phyloP scores from a whole-genome alignment of 139 green algal genomes.

The Micromonas commoda region DNA sequence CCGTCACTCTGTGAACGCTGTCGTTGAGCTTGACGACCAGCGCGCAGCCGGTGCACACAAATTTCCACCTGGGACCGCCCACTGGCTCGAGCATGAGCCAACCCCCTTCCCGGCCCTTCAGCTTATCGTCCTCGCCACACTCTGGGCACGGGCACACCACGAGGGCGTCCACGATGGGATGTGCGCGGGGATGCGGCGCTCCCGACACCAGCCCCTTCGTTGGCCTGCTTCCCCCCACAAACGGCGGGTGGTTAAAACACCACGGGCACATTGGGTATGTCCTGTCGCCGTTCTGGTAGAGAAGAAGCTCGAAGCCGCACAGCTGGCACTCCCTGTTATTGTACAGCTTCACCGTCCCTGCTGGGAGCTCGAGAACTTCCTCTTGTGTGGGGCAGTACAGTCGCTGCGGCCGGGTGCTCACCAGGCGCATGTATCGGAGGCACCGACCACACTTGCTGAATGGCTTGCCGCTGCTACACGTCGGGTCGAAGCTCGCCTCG shows the following conservation, averaged over 20 bases:
- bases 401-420: conserved; percentile 59
- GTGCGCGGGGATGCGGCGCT: conserved; percentile 33
- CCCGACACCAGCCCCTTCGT: background rate
- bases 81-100: conserved; percentile 76
- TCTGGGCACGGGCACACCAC: conserved; percentile 69
- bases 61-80: conserved; percentile 58
- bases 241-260: conserved; percentile 83
- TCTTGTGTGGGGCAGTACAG: conserved; percentile 85
- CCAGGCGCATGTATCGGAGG: conserved; percentile 74
- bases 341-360: conserved; percentile 59
- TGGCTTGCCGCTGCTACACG: conserved; percentile 56
- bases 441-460: conserved; percentile 77
- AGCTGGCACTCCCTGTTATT: conserved; percentile 72
- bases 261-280: conserved; percentile 76
- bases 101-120: too few species aligned
- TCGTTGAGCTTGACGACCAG: conserved; percentile 74
- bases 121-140: conserved; percentile 63
- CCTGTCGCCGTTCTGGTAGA: conserved; percentile 73
- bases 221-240: conserved; percentile 45
- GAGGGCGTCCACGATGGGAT: conserved; percentile 2
- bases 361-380: conserved; percentile 73
- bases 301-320: conserved; percentile 77
- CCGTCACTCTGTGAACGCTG: conserved; percentile 17
- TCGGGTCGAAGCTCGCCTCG: conserved; percentile 76
- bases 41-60: conserved; percentile 76